phyloP scores from a whole-genome alignment of 306 rosid species.

The Abrus pulchellus region DNA sequence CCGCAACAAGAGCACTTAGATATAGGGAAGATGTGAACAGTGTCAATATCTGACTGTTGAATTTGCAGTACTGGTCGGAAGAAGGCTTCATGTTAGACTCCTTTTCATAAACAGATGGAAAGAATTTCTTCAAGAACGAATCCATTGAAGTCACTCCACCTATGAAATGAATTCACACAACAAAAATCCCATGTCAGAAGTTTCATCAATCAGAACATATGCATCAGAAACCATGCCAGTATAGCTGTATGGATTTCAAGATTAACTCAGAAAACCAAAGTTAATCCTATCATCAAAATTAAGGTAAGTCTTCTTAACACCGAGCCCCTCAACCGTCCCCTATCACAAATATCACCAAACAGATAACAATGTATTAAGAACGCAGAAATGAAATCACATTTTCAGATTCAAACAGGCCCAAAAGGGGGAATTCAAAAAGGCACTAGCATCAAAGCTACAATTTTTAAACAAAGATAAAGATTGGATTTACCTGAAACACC shows the following conservation, averaged over 20 bases:
- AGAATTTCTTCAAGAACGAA: slow-evolving; percentile 61
- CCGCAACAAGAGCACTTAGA: slow-evolving; percentile 73
- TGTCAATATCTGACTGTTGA: slow-evolving; percentile 67
- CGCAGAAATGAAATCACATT: background rate
- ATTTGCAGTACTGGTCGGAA: slow-evolving; percentile 74
- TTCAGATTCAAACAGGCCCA: slow-evolving; percentile 15
- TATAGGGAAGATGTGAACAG: slow-evolving; percentile 85
- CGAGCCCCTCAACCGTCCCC: background rate
- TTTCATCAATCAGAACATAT: slow-evolving; percentile 30
- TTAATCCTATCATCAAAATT: background rate
- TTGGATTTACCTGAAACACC: slow-evolving; percentile 75
- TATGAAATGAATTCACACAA: slow-evolving; percentile 19
- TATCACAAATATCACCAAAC: background rate
- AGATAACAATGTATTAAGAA: slow-evolving; percentile 9
- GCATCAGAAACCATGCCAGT: slow-evolving; percentile 3
- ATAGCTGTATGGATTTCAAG: background rate
- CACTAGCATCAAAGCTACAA: background rate
- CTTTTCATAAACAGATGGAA: slow-evolving; percentile 66
- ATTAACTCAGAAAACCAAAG: background rate
- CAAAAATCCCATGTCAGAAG: background rate
- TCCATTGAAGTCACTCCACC: slow-evolving; percentile 96
- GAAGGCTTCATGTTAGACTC: slow-evolving; percentile 51
- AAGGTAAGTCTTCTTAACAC: background rate
- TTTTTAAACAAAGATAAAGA: slow-evolving; percentile 1
- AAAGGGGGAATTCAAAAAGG: background rate